Base-by-base conservation (phyloP, 495 filamentous ascomycete genomes). In the Podospora appendiculata region DNA sequence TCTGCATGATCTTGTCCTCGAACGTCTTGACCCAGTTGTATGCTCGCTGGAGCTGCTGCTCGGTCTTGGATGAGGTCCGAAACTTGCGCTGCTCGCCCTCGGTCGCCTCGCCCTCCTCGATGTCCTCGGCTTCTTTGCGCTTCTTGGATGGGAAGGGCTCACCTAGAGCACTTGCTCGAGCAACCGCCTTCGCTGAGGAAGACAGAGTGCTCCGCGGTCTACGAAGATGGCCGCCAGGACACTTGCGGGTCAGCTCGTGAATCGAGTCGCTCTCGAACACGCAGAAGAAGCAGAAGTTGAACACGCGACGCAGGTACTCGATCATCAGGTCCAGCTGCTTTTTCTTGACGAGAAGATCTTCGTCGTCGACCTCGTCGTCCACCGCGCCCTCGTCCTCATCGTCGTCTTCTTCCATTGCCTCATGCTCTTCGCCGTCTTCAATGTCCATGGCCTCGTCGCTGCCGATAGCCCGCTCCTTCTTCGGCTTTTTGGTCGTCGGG, bases 1-100 rank as follows among this genome's bases (percentile, higher is more conserved):
- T 86, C 64, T 93, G 89, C 64, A 88, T 73, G 48, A 96, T 77
- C 74, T 97, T 99, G 57, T 99, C 93, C 63, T 99, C 93, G 60
- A 95, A 99, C 0, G 91, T 96, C 70, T 85, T 92, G n/a, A 96
- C 95, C 94, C 94, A 97, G 59, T 99, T 99, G 72, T 90, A 95
- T 1, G 93, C 94, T 41, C 94, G 82, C 62, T 89, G 86, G 33
- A 97, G 79, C 69, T 97, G 94, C 60, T 92, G 86, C 59, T 96
- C 90, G 1, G 82, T 79, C 68, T 95, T 95, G 46, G 79, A 76
- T 40, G 79, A 79, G 32, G 83, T 84, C 38, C 79, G 78, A 52
- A 80, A 78, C 40, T 83, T 84, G 55, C 84, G 88, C 6, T 78
- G 70, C n/a, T 67, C 65, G 13, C 80, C 79, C 3, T 80, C 77